phyloP scores from a whole-genome alignment of 176 grass and related monocot genomes.

The Saccharum officinarum region DNA sequence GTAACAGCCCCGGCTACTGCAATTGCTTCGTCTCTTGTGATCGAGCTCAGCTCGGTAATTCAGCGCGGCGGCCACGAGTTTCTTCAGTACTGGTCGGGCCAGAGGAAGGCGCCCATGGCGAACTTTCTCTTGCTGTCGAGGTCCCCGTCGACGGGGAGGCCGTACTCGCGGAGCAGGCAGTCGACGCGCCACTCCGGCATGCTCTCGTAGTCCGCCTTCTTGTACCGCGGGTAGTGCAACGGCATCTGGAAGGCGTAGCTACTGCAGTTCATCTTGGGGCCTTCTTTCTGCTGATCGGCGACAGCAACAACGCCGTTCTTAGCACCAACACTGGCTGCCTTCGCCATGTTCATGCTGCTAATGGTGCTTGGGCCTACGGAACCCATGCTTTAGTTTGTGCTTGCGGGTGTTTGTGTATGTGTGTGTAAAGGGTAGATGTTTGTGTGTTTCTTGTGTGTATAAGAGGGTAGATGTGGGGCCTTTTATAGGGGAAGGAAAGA shows the following conservation, averaged over 20 bases:
- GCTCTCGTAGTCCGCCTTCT: constrained; percentile 20
- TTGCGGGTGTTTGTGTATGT: not conserved
- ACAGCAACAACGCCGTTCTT: constrained; percentile 1
- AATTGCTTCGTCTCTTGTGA: not conserved
- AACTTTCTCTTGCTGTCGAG: constrained; percentile 61
- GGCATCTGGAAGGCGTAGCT: constrained; percentile 12
- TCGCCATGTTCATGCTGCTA: constrained; percentile 21
- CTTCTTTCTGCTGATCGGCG: not conserved
- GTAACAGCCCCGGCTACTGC: not conserved
- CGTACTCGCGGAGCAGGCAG: constrained; percentile 51
- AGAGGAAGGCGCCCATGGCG: constrained; percentile 79
- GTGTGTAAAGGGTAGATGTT: not conserved
- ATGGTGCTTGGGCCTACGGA: constrained; percentile 22
- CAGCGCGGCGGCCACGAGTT: not conserved
- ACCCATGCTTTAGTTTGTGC: not conserved
- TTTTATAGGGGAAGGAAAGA: constrained; percentile 17
- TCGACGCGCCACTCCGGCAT: constrained; percentile 37
- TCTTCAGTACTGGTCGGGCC: constrained; percentile 53
- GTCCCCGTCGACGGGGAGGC: constrained; percentile 54
- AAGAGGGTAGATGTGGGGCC: not conserved
- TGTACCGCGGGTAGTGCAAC: constrained; percentile 30
- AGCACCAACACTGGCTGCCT: not conserved
- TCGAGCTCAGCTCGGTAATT: not conserved
- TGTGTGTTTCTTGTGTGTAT: not conserved
- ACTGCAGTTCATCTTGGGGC: not conserved